A percentile compares a stretch with the other conserved stretches of the same genome.
phyloP scores from a whole-genome alignment of 805 yeast genomes.

The Cyberlindnera mississippiensis region DNA sequence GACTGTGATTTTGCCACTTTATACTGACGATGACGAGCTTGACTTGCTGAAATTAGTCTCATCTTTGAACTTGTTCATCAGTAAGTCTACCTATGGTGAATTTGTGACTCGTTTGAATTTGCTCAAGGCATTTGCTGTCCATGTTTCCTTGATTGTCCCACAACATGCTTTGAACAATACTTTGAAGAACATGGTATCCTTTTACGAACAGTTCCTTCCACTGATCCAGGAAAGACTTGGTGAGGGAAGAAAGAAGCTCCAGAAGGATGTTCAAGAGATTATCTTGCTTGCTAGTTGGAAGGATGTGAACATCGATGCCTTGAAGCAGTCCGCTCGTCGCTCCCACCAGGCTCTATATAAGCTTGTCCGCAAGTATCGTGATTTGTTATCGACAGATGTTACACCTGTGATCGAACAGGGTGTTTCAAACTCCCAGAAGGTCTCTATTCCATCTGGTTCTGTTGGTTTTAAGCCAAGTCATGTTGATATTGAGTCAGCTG shows the following conservation, averaged over 20 bases:
- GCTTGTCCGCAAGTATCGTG: conserved; percentile 76
- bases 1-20: conserved; percentile 50
- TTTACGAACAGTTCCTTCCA: conserved; percentile 62
- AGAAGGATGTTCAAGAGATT: conserved; percentile 79
- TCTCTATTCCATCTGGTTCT: conserved; percentile 3
- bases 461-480: conserved; percentile 6
- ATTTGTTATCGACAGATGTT: conserved; percentile 49
- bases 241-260: conserved; percentile 49
- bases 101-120: conserved; percentile 54
- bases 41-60: conserved; percentile 39
- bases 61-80: conserved; percentile 70
- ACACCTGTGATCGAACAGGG: conserved; percentile 59
- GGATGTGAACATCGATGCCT: conserved; percentile 89
- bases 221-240: conserved; percentile 43
- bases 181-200: conserved; percentile 54
- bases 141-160: conserved; percentile 36
- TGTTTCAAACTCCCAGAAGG: conserved; percentile 29
- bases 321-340: conserved; percentile 87
- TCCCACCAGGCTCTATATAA: conserved; percentile 86
- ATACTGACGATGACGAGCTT: conserved; percentile 35
- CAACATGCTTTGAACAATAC: conserved; percentile 33
- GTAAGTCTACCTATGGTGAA: conserved; percentile 77
- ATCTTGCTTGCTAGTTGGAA: conserved; percentile 94
- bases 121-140: conserved; percentile 60
- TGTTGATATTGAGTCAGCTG: conserved; percentile 13